phyloP scores from a whole-genome alignment of 768 basidiomycete genomes.

The Sporobolomyces roseus region DNA sequence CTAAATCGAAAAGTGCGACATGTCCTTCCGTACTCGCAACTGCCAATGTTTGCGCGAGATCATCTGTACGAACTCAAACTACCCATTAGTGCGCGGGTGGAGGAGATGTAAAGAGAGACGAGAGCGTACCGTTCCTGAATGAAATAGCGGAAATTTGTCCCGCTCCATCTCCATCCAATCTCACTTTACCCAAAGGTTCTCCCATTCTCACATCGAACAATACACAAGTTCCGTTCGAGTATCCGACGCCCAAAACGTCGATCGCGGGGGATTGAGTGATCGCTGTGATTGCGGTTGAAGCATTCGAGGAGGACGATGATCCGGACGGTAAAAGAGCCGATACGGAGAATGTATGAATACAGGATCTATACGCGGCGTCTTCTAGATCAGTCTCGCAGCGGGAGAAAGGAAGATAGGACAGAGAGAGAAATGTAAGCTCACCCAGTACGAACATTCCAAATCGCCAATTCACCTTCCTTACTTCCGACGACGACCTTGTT shows the following conservation, averaged over 20 bases:
- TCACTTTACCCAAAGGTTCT: slow-evolving; percentile 79
- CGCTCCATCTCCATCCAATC: slow-evolving; percentile 80
- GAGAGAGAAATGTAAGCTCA: slow-evolving; percentile 52
- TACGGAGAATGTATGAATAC: slow-evolving; percentile 72
- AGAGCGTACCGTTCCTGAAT: slow-evolving; percentile 74
- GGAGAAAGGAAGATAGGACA: not conserved
- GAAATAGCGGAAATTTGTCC: slow-evolving; percentile 57
- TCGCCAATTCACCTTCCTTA: slow-evolving; percentile 70
- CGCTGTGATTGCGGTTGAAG: slow-evolving; percentile 62
- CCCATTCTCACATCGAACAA: slow-evolving; percentile 87
- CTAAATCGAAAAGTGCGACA: slow-evolving; percentile 89
- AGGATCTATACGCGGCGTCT: slow-evolving; percentile 64
- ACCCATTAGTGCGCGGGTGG: not conserved
- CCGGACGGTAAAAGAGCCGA: slow-evolving; percentile 55
- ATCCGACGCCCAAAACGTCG: slow-evolving; percentile 91
- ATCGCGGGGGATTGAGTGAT: slow-evolving; percentile 89
- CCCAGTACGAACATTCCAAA: slow-evolving; percentile 92
- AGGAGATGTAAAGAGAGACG: not conserved
- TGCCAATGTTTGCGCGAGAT: slow-evolving; percentile 82
- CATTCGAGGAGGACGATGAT: not conserved
- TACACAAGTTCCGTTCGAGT: slow-evolving; percentile 77
- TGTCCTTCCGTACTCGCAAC: slow-evolving; percentile 81
- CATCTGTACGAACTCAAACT: slow-evolving; percentile 22
- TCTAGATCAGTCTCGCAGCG: not conserved
- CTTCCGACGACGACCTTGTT: slow-evolving; percentile 90